Base-by-base conservation (phyloP, 352 stramenopile species). In the Aphanomyces astaci region DNA sequence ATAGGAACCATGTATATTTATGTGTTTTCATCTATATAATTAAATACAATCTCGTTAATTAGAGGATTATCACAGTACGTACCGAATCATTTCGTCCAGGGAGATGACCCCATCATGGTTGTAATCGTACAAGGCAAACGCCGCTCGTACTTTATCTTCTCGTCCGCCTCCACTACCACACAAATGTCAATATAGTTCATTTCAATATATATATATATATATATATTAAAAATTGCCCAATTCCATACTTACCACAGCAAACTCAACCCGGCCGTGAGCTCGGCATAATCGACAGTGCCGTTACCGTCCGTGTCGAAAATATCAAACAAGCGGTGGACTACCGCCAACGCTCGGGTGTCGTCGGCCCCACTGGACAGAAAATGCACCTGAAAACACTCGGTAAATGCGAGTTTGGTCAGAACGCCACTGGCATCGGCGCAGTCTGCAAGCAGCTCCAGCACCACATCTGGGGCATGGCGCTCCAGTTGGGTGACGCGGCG, bases 71-170 rank as follows among this genome's bases (percentile, higher is more conserved):
- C n/a, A n/a, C n/a, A n/a, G n/a, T 48, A 27, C 54, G 19, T 68
- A 71, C 57, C 65, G 45, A 4, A 54, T 72, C 71, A 77, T 73
- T 66, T 76, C 73, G 10, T 72, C 64, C 4, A 71, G 33, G 0
- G 73, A 76, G 52, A 77, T 75, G 48, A 64, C 70, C n/a, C 73
- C 72, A n/a, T 76, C 73, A 25, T 71, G 27, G 48, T 76, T 76
- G 32, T 59, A 54, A 36, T 77, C 71, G 71, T 73, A 78, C 32
- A 73, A 40, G 1, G 59, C 52, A 59, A 78, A 78, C 31, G 73
- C 70, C 10, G 66, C 48, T n/a, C 32, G 24, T 28, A 76, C 62
- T 51, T 75, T 76, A 0, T 73, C 64, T 17, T 77, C 66, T 24
- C 57, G 57, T 11, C 36, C 30, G 19, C 64, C 71, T 25, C 43